A percentile compares a stretch with the other conserved stretches of the same genome.
These are phyloP conservation scores for Cordyceps tenuipes DNA, from an alignment of 2,329 filamentous ascomycete species.

Conservation along the genomic window DNA sequence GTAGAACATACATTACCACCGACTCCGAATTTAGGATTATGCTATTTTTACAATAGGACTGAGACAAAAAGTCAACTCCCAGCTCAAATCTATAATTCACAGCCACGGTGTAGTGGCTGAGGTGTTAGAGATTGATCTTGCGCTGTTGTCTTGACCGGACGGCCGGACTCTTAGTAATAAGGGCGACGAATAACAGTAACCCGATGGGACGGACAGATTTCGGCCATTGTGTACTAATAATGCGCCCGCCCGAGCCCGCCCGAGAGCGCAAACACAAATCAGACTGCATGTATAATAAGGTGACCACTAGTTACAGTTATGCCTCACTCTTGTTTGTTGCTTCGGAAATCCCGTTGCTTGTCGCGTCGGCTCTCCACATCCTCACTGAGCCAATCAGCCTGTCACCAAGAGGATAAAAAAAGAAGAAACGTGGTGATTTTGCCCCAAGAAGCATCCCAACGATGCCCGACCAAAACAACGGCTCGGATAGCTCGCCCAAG, in stretches of 20 bases:
- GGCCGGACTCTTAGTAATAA: not conserved
- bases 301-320: no score
- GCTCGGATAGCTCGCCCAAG: no score
- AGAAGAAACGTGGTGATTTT: no score
- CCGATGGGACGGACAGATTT: not conserved
- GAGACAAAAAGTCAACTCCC: not conserved
- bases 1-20: not conserved
- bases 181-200: not conserved
- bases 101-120: not conserved
- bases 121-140: not conserved
- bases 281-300: no score
- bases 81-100: not conserved
- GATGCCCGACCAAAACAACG: no score
- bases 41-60: not conserved
- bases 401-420: no score
- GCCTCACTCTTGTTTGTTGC: no score
- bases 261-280: not conserved
- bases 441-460: no score
- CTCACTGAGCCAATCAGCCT: no score
- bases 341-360: no score
- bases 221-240: not conserved
- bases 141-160: not conserved
- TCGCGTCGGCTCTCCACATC: no score
- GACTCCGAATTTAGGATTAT: not conserved
- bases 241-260: not conserved